Conservation (phyloP, 352 stramenopile species). For the Phytophthora fragariaefolia region DNA sequence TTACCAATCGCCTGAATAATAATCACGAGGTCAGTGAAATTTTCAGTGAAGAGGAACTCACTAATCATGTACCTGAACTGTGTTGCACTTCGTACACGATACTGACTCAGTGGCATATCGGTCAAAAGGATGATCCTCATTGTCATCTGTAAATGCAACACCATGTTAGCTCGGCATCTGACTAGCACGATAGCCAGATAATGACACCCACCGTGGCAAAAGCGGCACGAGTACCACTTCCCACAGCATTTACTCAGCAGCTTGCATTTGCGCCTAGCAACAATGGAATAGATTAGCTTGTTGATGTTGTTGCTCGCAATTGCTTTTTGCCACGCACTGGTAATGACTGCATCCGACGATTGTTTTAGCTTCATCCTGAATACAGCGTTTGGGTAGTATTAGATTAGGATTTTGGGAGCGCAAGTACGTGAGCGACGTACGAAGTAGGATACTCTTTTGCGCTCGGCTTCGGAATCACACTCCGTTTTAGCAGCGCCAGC, state of each 20-base stretch:
- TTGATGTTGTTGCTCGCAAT: not conserved
- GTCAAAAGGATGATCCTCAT: conserved; percentile 92
- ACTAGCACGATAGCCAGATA: too few relatives aligned
- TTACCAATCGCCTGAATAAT: conserved; percentile 68
- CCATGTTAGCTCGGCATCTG: not conserved
- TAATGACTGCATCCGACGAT: conserved; percentile 89
- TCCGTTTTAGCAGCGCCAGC: conserved; percentile 43
- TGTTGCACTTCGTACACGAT: conserved; percentile 94
- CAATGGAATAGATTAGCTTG: not conserved
- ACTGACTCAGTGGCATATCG: conserved; percentile 95
- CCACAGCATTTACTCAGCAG: conserved; percentile 88
- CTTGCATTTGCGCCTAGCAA: conserved; percentile 71
- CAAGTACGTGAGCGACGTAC: conserved; percentile 38
- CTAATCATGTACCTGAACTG: conserved; percentile 50
- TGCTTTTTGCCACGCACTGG: conserved; percentile 50
- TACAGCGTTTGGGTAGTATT: not conserved
- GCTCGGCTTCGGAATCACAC: conserved; percentile 59
- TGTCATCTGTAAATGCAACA: conserved; percentile 49
- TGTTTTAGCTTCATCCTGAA: conserved; percentile 65
- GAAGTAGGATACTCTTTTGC: conserved; percentile 55
- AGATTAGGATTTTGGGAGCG: not conserved
- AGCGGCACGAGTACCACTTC: conserved; percentile 90
- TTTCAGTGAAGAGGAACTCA: not conserved
- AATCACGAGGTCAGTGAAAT: not conserved
- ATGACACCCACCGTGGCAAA: conserved; percentile 91